phyloP scores from a whole-genome alignment of 495 filamentous ascomycete species.

The Hypoxylon fragiforme region DNA sequence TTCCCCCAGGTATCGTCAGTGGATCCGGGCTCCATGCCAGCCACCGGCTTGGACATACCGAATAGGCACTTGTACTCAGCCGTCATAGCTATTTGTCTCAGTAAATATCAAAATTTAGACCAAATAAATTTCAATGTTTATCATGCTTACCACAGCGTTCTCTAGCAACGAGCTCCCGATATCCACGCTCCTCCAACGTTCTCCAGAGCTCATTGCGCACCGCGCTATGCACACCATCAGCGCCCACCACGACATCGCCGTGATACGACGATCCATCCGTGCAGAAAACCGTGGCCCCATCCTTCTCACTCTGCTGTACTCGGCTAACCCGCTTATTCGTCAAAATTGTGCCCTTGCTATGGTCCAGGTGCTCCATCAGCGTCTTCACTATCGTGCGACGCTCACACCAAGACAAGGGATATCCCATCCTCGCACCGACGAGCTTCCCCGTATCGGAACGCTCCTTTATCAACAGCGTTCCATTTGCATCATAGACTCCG shows the following conservation, averaged over 20 bases:
- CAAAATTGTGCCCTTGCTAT: too few relatives aligned
- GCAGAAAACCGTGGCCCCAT: too few relatives aligned
- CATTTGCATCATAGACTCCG: neutral
- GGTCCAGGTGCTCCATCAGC: too few relatives aligned
- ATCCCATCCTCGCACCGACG: too few relatives aligned
- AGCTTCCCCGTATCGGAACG: too few relatives aligned
- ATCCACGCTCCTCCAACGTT: too few relatives aligned
- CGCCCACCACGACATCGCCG: conserved; percentile 50
- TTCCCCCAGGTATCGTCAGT: conserved; percentile 11
- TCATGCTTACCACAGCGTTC: too few relatives aligned
- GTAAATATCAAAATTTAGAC: conserved; percentile 11
- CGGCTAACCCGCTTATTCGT: conserved; percentile 30
- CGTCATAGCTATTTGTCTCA: conserved; percentile 3
- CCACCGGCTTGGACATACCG: conserved; percentile 37
- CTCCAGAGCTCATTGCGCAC: conserved; percentile 46
- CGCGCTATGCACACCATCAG: conserved; percentile 49
- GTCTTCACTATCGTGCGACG: too few relatives aligned
- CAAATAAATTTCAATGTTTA: too few relatives aligned
- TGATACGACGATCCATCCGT: too few relatives aligned
- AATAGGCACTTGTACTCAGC: conserved; percentile 42
- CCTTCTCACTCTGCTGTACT: conserved; percentile 22
- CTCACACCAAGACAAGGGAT: too few relatives aligned
- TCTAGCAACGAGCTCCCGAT: too few relatives aligned
- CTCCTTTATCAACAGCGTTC: conserved; percentile 15
- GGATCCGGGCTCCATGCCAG: conserved; percentile 2